Evolutionary conservation across 768 basidiomycete species (phyloP).

Genomic region (Mycena chlorophos): DNA sequence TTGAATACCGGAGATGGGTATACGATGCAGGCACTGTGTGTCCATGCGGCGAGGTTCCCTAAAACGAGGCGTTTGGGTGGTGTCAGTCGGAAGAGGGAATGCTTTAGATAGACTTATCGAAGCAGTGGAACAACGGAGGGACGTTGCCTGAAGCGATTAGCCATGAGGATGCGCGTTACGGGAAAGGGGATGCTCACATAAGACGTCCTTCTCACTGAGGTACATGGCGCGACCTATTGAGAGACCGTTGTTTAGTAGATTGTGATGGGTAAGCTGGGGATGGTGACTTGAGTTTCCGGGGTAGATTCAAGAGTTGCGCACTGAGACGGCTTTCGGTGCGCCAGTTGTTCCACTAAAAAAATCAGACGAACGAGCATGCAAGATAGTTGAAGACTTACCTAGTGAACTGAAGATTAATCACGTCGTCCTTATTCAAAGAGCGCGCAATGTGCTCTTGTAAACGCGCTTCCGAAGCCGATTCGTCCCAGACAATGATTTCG

Average conservation of each 20-base stretch:
- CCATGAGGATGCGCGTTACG: not conserved
- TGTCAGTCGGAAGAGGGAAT: constrained; percentile 12
- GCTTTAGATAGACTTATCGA: constrained; percentile 63
- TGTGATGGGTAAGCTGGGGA: constrained; percentile 71
- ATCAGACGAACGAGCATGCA: not conserved
- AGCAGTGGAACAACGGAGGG: constrained; percentile 85
- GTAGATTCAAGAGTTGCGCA: constrained; percentile 32
- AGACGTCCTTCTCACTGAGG: constrained; percentile 60
- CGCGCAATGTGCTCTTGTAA: constrained; percentile 43
- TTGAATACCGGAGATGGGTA: constrained; percentile 71
- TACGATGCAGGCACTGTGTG: constrained; percentile 70
- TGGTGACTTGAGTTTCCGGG: not conserved
- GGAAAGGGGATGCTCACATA: constrained; percentile 56
- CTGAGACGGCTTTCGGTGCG: constrained; percentile 79
- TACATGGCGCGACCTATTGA: constrained; percentile 73
- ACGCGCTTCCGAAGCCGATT: constrained; percentile 45
- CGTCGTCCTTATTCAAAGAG: constrained; percentile 58
- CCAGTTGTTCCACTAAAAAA: constrained; percentile 73
- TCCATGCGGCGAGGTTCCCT: constrained; percentile 79
- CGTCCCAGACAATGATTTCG: constrained; percentile 69
- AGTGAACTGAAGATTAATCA: constrained; percentile 84
- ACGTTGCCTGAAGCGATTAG: constrained; percentile 58
- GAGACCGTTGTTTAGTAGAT: constrained; percentile 76
- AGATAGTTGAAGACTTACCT: constrained; percentile 46
- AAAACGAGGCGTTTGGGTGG: constrained; percentile 66